Percentiles rank a stretch among this genome's conserved stretches.
These are phyloP conservation scores for Lodderomyces parapsilosis DNA, from an alignment of 1,139 yeast species.

Conservation along the genomic window DNA sequence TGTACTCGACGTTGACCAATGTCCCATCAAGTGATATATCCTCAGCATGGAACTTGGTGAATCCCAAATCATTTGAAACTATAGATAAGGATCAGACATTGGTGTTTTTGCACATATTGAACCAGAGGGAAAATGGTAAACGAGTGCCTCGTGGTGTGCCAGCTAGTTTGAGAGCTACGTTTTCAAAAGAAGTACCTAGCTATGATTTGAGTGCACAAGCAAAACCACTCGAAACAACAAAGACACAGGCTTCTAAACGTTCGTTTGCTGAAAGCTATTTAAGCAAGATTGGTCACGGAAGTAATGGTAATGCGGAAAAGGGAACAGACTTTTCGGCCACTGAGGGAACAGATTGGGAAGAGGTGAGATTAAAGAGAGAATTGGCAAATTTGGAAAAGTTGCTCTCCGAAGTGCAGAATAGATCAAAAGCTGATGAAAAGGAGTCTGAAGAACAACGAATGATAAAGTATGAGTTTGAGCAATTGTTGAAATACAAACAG, in stretches of 20 bases:
- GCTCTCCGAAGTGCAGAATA: slow-evolving; percentile 56
- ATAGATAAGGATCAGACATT: slow-evolving; percentile 92
- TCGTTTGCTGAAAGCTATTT: slow-evolving; percentile 43
- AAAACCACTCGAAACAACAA: slow-evolving; percentile 37
- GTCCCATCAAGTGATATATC: slow-evolving; percentile 87
- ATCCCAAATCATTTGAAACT: slow-evolving; percentile 82
- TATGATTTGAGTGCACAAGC: slow-evolving; percentile 53
- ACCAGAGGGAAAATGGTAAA: slow-evolving; percentile 85
- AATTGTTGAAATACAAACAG: slow-evolving; percentile 73
- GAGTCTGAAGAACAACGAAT: slow-evolving; percentile 29
- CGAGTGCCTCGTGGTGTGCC: slow-evolving; percentile 93
- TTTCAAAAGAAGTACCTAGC: slow-evolving; percentile 80
- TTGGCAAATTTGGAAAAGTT: slow-evolving; percentile 68
- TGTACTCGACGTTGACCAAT: slow-evolving; percentile 64
- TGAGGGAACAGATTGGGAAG: slow-evolving; percentile 84
- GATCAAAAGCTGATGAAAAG: slow-evolving; percentile 32
- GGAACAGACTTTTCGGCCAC: slow-evolving; percentile 79
- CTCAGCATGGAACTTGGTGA: slow-evolving; percentile 92
- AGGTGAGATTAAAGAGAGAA: slow-evolving; percentile 78
- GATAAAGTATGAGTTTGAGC: slow-evolving; percentile 75
- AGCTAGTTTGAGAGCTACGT: slow-evolving; percentile 87
- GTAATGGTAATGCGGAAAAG: slow-evolving; percentile 49
- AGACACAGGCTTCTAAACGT: slow-evolving; percentile 18
- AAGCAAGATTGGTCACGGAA: slow-evolving; percentile 45
- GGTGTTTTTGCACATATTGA: slow-evolving; percentile 84